phyloP scores from a whole-genome alignment of 306 rosid genomes.

The Arachis stenosperma region DNA sequence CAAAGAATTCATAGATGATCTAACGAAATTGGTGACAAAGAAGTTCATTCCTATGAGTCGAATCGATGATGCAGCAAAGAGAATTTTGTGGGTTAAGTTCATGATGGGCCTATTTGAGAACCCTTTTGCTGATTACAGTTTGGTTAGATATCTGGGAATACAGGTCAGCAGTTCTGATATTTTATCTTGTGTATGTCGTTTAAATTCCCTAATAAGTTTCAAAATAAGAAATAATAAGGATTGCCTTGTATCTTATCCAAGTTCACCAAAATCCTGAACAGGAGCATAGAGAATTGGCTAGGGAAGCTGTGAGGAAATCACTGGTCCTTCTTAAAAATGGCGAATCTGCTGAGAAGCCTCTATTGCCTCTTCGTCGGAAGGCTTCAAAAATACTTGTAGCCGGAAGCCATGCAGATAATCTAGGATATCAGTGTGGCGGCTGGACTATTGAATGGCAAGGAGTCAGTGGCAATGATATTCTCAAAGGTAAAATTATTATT shows the following conservation, averaged over 20 bases:
- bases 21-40: slow-evolving; percentile 49
- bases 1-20: slow-evolving; percentile 43
- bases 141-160: slow-evolving; percentile 48
- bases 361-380: slow-evolving; percentile 53
- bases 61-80: slow-evolving; percentile 55
- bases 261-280: slow-evolving; percentile 32
- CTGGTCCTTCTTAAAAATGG: slow-evolving; percentile 56
- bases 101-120: slow-evolving; percentile 56
- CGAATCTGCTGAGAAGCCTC: slow-evolving; percentile 34
- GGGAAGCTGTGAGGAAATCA: slow-evolving; percentile 59
- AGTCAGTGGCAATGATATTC: slow-evolving; percentile 49
- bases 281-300: slow-evolving; percentile 53
- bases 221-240: slow-evolving; percentile 17
- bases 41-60: slow-evolving; percentile 49
- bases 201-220: not conserved
- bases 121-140: slow-evolving; percentile 51
- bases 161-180: slow-evolving; percentile 41
- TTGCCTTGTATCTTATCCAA: not conserved
- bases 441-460: slow-evolving; percentile 69
- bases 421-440: slow-evolving; percentile 67
- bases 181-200: not conserved
- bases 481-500: slow-evolving; percentile 29
- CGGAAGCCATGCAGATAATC: slow-evolving; percentile 63
- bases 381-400: slow-evolving; percentile 55
- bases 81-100: slow-evolving; percentile 57